Evolutionary conservation across 441 rosid species (phyloP).

Genomic region (Croton setiger): DNA sequence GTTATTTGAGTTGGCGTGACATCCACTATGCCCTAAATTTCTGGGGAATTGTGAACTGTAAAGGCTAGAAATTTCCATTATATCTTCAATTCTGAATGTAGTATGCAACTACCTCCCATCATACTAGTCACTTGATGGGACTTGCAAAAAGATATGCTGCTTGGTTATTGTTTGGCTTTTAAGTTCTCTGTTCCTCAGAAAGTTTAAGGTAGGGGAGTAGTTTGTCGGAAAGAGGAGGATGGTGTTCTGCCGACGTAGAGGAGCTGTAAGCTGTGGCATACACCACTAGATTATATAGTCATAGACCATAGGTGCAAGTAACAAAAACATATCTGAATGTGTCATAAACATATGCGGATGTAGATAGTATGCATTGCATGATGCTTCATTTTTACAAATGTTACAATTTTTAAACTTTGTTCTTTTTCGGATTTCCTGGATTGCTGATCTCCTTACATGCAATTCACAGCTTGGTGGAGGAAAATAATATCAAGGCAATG

Average conservation of each 20-base stretch:
- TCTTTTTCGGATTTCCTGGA: neutral
- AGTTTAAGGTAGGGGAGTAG: too few species aligned
- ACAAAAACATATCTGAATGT: too few species aligned
- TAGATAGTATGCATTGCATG: neutral
- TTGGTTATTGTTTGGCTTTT: neutral
- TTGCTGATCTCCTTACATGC: too few species aligned
- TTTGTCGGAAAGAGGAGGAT: neutral
- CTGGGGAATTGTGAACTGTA: neutral
- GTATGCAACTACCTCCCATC: too few species aligned
- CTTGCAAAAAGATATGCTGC: too few species aligned
- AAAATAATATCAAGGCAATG: conserved; percentile 55
- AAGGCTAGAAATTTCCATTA: neutral
- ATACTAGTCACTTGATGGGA: too few species aligned
- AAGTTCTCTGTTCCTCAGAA: neutral
- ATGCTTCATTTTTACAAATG: neutral
- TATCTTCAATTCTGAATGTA: too few species aligned
- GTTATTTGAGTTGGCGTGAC: neutral
- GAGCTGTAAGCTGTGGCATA: neutral
- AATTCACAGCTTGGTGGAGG: conserved; percentile 43
- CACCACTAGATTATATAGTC: neutral
- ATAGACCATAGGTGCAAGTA: too few species aligned
- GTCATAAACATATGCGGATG: too few species aligned
- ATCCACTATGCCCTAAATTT: neutral
- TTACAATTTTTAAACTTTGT: neutral
- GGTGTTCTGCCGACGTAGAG: too few species aligned